These are phyloP conservation scores for Lipomyces starkeyi DNA, from an alignment of 805 yeast species.

Conservation along the genomic window DNA sequence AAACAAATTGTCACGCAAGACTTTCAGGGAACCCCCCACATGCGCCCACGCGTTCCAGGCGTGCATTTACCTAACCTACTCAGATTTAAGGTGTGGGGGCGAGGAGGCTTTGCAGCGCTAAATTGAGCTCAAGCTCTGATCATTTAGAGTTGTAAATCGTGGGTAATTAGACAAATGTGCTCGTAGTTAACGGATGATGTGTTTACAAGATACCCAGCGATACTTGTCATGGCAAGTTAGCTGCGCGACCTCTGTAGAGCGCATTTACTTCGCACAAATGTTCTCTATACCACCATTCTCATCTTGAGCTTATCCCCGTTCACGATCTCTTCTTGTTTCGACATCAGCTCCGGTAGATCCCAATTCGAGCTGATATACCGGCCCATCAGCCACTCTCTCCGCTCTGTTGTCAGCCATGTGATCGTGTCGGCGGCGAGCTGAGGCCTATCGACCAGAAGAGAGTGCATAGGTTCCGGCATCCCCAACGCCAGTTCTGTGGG, in stretches of 20 bases:
- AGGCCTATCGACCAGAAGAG: constrained; percentile 6
- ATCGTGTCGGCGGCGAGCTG: constrained; percentile 11
- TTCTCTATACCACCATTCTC: constrained; percentile 8
- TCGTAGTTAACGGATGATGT: too few species aligned
- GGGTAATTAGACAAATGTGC: too few species aligned
- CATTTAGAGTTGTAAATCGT: too few species aligned
- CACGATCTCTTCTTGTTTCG: constrained; percentile 12
- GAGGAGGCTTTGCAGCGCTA: too few species aligned
- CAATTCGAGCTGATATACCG: constrained; percentile 11
- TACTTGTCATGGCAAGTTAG: constrained; percentile 5
- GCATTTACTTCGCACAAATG: background rate
- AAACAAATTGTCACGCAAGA: too few species aligned
- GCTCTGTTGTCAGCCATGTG: constrained; percentile 3
- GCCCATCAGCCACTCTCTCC: constrained; percentile 10
- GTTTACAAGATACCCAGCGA: constrained; percentile 5
- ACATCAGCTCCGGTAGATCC: constrained; percentile 6
- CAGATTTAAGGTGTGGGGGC: too few species aligned
- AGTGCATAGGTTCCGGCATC: constrained; percentile 5
- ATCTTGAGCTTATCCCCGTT: constrained; percentile 1
- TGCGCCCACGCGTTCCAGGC: too few species aligned
- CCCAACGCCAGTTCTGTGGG: constrained; percentile 11
- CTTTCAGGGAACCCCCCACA: too few species aligned
- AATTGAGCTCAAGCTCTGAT: too few species aligned
- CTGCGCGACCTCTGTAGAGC: too few species aligned
- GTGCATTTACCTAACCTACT: too few species aligned